Percentiles rank a stretch among this genome's conserved stretches.
Evolutionary conservation across 1,284 basidiomycete genomes (phyloP).

Genomic region (Cryptococcus jaspeensis): DNA sequence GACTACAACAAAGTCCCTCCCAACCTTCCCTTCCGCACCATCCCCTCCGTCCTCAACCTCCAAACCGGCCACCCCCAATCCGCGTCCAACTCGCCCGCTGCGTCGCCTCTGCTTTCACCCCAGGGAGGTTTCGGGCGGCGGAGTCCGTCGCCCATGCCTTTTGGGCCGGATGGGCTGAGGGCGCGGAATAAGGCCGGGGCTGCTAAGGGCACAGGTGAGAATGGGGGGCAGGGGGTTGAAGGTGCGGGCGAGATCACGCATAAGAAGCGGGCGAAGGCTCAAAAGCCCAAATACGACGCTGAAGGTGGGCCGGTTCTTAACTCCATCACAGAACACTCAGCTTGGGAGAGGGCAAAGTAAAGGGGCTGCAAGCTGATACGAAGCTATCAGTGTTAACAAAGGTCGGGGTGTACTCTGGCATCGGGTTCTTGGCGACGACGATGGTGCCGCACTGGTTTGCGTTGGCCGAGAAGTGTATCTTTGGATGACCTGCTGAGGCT

Average conservation of each 20-base stretch:
- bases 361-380: too few species aligned
- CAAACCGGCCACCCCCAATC: constrained; percentile 44
- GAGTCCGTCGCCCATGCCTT: background rate
- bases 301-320: constrained; percentile 38
- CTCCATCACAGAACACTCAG: too few species aligned
- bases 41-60: constrained; percentile 83
- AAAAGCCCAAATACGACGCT: constrained; percentile 26
- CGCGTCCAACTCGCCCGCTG: constrained; percentile 2
- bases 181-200: background rate
- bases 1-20: constrained; percentile 68
- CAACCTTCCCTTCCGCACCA: constrained; percentile 62
- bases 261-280: constrained; percentile 9
- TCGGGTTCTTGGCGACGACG: constrained; percentile 67
- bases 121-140: background rate
- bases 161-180: background rate
- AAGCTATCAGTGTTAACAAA: constrained; percentile 78
- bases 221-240: constrained; percentile 1
- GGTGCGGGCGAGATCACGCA: constrained; percentile 9
- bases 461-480: constrained; percentile 52
- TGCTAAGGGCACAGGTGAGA: background rate
- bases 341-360: too few species aligned
- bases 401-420: constrained; percentile 84
- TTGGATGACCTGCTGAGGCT: too few species aligned
- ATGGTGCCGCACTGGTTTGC: constrained; percentile 68
- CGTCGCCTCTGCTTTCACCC: constrained; percentile 5